phyloP scores from a whole-genome alignment of 2,329 filamentous ascomycete genomes.

The Fusarium beomiforme region DNA sequence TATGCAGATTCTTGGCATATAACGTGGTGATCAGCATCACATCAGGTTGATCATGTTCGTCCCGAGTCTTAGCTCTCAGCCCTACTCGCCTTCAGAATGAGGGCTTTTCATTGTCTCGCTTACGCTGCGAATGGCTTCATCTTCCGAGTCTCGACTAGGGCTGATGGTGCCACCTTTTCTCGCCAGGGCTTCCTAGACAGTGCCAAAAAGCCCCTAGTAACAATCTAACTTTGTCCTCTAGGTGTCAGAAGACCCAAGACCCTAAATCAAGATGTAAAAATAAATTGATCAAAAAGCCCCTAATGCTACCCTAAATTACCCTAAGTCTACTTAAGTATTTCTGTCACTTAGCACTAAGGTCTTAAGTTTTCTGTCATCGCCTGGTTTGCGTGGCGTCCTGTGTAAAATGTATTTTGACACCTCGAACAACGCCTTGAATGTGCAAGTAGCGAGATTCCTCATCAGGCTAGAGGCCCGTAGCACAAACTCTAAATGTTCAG shows the following conservation, averaged over 20 bases:
- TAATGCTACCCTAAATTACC: no score
- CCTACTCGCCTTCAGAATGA: not conserved
- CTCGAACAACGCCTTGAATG: no score
- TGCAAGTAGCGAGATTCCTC: not conserved
- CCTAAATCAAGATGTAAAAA: no score
- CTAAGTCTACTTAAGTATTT: no score
- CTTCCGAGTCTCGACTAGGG: not conserved
- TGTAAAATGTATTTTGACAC: no score
- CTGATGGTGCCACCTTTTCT: not conserved
- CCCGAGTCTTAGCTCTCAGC: not conserved
- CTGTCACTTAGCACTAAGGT: no score
- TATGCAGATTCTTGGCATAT: not conserved
- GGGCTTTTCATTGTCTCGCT: not conserved
- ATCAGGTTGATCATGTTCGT: not conserved
- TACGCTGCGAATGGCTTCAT: not conserved
- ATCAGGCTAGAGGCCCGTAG: not conserved
- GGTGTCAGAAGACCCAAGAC: no score
- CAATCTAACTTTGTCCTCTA: no score
- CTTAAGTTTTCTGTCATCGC: no score
- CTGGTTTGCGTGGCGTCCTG: no score
- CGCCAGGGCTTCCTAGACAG: not conserved
- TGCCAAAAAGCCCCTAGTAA: no score
- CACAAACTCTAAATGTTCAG: not conserved
- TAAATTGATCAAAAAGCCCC: no score
- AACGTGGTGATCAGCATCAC: not conserved